phyloP scores from a whole-genome alignment of 1,284 basidiomycete species.

The Lignosus rhinocerotis region DNA sequence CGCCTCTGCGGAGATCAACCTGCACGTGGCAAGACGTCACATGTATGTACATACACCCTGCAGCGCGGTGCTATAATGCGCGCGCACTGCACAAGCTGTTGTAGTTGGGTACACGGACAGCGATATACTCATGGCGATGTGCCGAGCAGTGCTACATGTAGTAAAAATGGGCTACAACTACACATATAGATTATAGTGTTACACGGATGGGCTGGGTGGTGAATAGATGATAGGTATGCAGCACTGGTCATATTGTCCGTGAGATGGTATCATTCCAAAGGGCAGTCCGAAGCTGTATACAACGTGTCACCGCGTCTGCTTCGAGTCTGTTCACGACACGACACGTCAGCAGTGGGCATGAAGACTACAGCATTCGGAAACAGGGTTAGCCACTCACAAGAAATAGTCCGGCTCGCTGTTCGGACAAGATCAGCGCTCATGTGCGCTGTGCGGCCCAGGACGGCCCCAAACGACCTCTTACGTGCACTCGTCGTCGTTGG shows the following conservation, averaged over 20 bases:
- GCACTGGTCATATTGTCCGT: not conserved
- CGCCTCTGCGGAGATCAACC: slow-evolving; percentile 19
- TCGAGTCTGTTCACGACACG: slow-evolving; percentile 1
- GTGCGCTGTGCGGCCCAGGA: slow-evolving; percentile 14
- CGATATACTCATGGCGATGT: not conserved
- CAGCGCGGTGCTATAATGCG: too few species aligned
- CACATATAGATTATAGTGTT: too few species aligned
- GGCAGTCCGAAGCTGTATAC: not conserved
- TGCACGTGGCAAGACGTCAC: slow-evolving; percentile 24
- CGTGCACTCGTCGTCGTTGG: slow-evolving; percentile 6
- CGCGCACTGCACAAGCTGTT: not conserved
- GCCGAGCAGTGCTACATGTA: not conserved
- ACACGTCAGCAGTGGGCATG: not conserved
- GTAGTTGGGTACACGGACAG: not conserved
- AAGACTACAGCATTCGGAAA: not conserved
- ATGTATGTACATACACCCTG: too few species aligned
- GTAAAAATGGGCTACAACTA: not conserved
- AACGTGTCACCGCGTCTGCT: slow-evolving; percentile 7
- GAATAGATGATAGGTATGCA: not conserved
- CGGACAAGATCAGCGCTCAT: slow-evolving; percentile 13
- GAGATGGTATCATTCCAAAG: not conserved
- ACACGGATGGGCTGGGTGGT: too few species aligned
- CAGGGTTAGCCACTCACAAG: slow-evolving; percentile 11
- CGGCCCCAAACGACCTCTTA: slow-evolving; percentile 21
- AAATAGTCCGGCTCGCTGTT: slow-evolving; percentile 18